A percentile compares a stretch with the other conserved stretches of the same genome.
phyloP scores from a whole-genome alignment of 2,329 filamentous ascomycete genomes.

The Phaeomoniella chlamydospora region DNA sequence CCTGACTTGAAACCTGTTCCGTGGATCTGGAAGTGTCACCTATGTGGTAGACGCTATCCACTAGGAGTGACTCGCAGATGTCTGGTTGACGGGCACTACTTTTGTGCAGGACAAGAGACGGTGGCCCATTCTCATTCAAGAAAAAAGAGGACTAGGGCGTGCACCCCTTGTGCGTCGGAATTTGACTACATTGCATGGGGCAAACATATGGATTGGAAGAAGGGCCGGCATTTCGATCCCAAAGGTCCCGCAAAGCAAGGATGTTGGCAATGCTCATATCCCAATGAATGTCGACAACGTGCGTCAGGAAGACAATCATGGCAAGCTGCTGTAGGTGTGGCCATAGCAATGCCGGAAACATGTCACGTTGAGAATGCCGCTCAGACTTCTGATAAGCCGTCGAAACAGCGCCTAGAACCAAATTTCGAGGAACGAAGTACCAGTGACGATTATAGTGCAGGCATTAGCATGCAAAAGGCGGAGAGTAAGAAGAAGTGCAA shows the following conservation, averaged over 20 bases:
- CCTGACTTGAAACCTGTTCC: constrained; percentile 6
- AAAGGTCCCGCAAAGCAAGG: background rate
- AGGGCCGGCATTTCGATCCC: constrained; percentile 2
- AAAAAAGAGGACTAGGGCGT: constrained; percentile 18
- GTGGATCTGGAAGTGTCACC: constrained; percentile 41
- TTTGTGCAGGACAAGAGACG: constrained; percentile 29
- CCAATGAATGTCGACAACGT: background rate
- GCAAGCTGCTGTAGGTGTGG: background rate
- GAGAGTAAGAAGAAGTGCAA: too few relatives aligned
- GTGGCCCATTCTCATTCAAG: constrained; percentile 5
- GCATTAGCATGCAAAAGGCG: too few relatives aligned
- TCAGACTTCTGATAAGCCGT: too few relatives aligned
- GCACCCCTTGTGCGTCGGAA: constrained; percentile 30
- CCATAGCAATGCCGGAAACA: too few relatives aligned
- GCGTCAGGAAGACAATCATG: background rate
- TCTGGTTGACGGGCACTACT: constrained; percentile 38
- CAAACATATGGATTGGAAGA: constrained; percentile 27
- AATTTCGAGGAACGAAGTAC: too few relatives aligned
- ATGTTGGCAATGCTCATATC: background rate
- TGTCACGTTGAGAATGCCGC: too few relatives aligned
- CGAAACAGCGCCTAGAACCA: too few relatives aligned
- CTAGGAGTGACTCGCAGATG: constrained; percentile 37
- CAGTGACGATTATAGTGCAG: too few relatives aligned
- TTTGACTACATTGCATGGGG: constrained; percentile 41
- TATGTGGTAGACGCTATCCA: constrained; percentile 31